Base-by-base conservation (phyloP, 2,329 filamentous ascomycete species). In the Cladosporium sp. region DNA sequence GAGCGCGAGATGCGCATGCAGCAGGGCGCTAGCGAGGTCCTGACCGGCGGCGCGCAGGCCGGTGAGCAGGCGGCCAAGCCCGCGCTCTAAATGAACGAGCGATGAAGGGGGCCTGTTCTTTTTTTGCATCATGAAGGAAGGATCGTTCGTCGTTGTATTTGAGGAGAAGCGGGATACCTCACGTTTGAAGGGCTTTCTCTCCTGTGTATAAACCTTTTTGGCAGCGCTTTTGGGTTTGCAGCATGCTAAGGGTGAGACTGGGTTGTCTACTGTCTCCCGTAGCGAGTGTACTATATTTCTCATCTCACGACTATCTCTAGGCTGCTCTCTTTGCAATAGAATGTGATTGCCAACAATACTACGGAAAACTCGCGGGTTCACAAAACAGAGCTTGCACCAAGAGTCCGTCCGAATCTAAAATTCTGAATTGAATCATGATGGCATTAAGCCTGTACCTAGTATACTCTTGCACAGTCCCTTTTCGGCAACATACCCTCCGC, bases 1-100 rank as follows among this genome's bases (percentile, higher is more conserved):
- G 93, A 98, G 83, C 84, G 90, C 72, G 92, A 96, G 77, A 90
- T 91, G 82, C 85, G 87, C 72, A 93, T 95, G 89, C 87, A 93
- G 72, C 89, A 95, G 81, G 83, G 87, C 66, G 89, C 89, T 58
- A 85, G 87, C 68, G 89, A 95, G 77, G 82, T 85, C 16, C 40
- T 50, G 48, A 50, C 48, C 11, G 48, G 48, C 16, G 48, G 48
- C 32, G 48, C 48, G 18, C 48, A 50, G 48, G 38, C 40, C 22
- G 46, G 46, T 9, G 46, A 43, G 46, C 46, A 43, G 46, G 14
- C 35, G 18, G 48, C 38, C 16, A 50, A 41, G 48, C 48, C 48
- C 11, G 48, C 48, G 33, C 48, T 50, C 37, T 50, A 43, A 35
- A 16, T 4, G 32, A 14, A 8, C 6, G 16, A 9, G 35, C 8